Percentiles rank a stretch among this genome's conserved stretches.
Conservation (phyloP, 305 asterid genomes). For the Rubia occidens region DNA sequence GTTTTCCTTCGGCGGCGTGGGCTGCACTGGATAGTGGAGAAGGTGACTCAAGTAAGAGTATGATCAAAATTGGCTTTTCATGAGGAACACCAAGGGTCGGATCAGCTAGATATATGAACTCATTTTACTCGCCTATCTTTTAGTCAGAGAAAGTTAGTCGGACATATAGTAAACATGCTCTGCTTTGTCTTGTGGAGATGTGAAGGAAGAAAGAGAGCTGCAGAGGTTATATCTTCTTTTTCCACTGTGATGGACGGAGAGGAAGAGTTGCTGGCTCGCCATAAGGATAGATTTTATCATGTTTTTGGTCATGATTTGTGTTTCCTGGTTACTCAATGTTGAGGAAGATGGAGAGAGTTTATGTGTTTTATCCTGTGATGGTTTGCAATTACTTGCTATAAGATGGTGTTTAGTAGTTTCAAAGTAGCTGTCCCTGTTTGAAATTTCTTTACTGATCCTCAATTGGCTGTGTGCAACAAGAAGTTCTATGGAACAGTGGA, state of each 20-base stretch:
- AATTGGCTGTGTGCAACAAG: neutral
- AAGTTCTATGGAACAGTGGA: constrained; percentile 34
- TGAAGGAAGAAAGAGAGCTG: no score
- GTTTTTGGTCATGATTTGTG: no score
- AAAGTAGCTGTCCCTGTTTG: neutral
- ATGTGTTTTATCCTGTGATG: constrained; percentile 33
- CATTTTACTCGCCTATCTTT: neutral
- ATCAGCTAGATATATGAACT: neutral
- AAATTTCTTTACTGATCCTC: constrained; percentile 6
- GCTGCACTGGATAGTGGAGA: neutral
- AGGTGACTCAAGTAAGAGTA: neutral
- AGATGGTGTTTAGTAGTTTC: constrained; percentile 10
- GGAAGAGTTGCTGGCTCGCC: no score
- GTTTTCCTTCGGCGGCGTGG: neutral
- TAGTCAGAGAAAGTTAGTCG: no score
- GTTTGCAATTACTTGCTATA: constrained; percentile 20
- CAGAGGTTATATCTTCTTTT: no score
- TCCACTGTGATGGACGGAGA: no score
- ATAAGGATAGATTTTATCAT: no score
- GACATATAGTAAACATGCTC: no score
- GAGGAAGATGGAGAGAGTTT: constrained; percentile 36
- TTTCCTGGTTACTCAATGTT: neutral
- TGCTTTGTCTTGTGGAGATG: no score
- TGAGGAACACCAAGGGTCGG: neutral
- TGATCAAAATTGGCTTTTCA: neutral